Base-by-base conservation (phyloP, 345 rosid species). In the Crucihimalaya himalaica region DNA sequence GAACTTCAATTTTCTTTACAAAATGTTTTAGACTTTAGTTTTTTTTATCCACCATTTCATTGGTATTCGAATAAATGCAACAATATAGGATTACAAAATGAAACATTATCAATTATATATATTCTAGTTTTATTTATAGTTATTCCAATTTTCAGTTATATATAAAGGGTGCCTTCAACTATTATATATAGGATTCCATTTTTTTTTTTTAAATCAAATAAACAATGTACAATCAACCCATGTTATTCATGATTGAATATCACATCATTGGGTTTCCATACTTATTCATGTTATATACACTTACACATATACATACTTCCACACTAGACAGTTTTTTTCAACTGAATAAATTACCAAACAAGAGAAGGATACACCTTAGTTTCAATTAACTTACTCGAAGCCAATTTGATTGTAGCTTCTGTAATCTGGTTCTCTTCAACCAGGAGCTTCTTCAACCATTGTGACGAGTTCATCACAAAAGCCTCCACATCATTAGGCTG, bases 391-490 rank as follows among this genome's bases (percentile, higher is more conserved):
- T 81, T 89, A 37, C 60, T 61, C 1, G 74, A 60, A 1, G 84
- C 87, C 85, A 78, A 69, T 23, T 21, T 77, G 68, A 75, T 79
- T 5, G 83, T 82, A 55, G 10, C 83, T 34, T 83, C 83, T 0
- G 92, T 83, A 67, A 87, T 58, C 86, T 86, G 88, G 66, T 52
- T 76, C 63, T 84, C 88, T 63, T 89, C 98, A 6, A 91, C 87
- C 66, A 68, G 80, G n/a, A 93, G 15, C 42, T 61, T 52, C 80
- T 69, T 86, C 80, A 93, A 58, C 53, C 58, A 66, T 0, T 75
- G 80, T 1, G 87, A 84, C 23, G 62, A 57, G n/a, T 84, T 86
- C 58, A 78, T 21, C 35, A 91, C 57, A 48, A 88, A 79, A 15
- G 23, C 45, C 73, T 93, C 91, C 8, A 93, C 81, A 3, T 85